Conservation (phyloP, 106 monocot species). For the Triglochin maritima region DNA sequence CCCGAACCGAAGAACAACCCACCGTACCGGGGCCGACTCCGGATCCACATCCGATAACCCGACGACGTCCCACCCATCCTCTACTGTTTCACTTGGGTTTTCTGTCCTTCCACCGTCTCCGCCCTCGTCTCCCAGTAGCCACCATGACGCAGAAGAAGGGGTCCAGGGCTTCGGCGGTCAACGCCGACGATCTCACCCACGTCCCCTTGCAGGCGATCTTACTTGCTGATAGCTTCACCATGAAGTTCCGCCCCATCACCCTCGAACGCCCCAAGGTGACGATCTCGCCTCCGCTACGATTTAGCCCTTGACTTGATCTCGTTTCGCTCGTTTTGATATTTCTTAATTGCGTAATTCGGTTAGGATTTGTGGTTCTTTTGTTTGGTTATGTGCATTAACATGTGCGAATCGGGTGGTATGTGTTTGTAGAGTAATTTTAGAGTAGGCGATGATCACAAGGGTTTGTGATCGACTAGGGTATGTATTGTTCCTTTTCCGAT, state of each 20-base stretch:
- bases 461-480: too few species aligned
- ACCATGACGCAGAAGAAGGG: conserved; percentile 47
- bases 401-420: too few species aligned
- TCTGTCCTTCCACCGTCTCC: neutral
- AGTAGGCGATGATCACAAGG: too few species aligned
- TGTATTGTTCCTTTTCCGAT: too few species aligned
- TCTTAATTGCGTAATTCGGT: neutral
- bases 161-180: conserved; percentile 34
- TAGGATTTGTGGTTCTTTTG: too few species aligned
- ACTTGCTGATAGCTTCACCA: conserved; percentile 90
- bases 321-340: neutral
- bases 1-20: too few species aligned
- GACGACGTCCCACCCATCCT: neutral
- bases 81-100: neutral
- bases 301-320: neutral
- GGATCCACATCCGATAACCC: too few species aligned
- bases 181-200: conserved; percentile 60
- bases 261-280: conserved; percentile 92
- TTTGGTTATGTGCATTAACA: too few species aligned
- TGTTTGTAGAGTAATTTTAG: too few species aligned
- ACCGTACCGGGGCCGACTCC: too few species aligned
- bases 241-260: conserved; percentile 95
- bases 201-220: conserved; percentile 74
- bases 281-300: neutral
- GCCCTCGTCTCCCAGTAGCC: neutral